Conservation (phyloP, 176 grass and related monocot species). For the Leersia perrieri region DNA sequence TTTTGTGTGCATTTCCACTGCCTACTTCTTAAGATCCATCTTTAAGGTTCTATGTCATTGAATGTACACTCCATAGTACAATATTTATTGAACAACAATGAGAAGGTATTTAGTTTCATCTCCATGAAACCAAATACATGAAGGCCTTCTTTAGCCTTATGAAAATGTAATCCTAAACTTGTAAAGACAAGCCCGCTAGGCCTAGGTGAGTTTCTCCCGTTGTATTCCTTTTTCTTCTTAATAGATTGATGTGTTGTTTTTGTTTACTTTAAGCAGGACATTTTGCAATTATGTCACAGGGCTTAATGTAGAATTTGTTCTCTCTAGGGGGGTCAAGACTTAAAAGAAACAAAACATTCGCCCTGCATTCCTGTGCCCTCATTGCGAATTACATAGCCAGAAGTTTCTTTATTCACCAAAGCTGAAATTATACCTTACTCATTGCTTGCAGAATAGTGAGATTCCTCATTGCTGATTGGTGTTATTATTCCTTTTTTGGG, state of each 20-base stretch:
- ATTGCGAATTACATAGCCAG: background rate
- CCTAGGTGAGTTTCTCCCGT: too few species aligned
- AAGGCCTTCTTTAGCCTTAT: too few species aligned
- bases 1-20: conserved; percentile 12
- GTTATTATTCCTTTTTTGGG: background rate
- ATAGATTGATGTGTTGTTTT: background rate
- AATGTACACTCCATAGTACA: background rate
- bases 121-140: background rate
- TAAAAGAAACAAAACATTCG: background rate
- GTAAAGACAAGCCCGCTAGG: too few species aligned
- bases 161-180: too few species aligned
- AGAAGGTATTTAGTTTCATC: background rate
- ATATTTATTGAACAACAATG: background rate
- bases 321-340: background rate
- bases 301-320: background rate
- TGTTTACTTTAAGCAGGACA: background rate
- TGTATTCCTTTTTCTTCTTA: too few species aligned
- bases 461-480: background rate
- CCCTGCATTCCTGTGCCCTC: background rate
- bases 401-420: background rate
- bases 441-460: conserved; percentile 2
- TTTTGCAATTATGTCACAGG: background rate
- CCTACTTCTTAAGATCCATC: background rate
- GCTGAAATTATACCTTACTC: background rate
- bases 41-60: background rate